phyloP scores from a whole-genome alignment of 148 eudicot genomes.

The Tetragonia tetragonoides region DNA sequence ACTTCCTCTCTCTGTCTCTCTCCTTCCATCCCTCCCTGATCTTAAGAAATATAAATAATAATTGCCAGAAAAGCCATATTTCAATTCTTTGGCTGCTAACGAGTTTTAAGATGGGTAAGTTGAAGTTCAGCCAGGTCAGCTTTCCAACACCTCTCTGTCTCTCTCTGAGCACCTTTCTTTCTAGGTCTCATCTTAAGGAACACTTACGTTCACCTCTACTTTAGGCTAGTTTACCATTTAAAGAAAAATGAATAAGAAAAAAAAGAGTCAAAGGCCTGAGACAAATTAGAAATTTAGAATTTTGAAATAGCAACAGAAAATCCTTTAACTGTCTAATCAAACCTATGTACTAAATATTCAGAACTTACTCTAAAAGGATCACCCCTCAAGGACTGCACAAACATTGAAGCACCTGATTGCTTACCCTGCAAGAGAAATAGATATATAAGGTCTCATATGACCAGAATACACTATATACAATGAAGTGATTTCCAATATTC shows the following conservation, averaged over 20 bases:
- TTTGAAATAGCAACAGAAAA: too few species aligned
- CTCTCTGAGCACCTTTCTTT: not conserved
- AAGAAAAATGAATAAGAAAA: not conserved
- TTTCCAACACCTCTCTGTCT: not conserved
- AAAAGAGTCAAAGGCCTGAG: not conserved
- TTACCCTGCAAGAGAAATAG: constrained; percentile 52
- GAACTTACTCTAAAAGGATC: constrained; percentile 81
- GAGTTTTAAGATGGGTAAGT: too few species aligned
- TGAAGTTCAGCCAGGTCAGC: too few species aligned
- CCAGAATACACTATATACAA: not conserved
- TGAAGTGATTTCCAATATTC: not conserved
- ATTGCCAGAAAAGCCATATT: too few species aligned
- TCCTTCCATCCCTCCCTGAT: not conserved
- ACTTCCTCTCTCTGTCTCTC: not conserved
- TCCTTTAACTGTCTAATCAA: not conserved
- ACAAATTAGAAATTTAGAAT: not conserved
- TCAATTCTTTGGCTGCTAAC: too few species aligned
- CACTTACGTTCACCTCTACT: not conserved
- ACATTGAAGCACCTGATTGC: constrained; percentile 67
- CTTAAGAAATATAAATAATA: not conserved
- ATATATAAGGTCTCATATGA: not conserved
- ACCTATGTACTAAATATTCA: not conserved
- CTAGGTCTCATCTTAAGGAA: not conserved
- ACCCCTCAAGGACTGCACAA: constrained; percentile 91
- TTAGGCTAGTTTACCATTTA: not conserved